These are phyloP conservation scores for Physaria fendleri DNA, from an alignment of 345 rosid genomes.

Conservation along the genomic window DNA sequence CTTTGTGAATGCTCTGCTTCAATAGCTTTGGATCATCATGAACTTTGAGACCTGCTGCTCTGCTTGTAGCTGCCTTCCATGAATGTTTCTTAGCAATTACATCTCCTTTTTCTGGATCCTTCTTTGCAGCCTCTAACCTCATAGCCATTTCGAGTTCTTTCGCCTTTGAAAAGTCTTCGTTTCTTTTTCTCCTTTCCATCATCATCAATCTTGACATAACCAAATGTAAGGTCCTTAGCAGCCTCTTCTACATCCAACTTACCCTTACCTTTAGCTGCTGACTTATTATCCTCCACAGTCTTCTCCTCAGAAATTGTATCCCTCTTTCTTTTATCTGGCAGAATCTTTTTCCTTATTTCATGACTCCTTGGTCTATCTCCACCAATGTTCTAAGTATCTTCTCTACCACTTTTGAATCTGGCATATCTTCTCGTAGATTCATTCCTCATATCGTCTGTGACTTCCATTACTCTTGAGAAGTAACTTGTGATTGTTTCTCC, in stretches of 20 bases:
- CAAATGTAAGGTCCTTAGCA: slow-evolving; percentile 50
- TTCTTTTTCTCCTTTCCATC: slow-evolving; percentile 28
- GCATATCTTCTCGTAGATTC: too few relatives aligned
- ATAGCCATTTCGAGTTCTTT: slow-evolving; percentile 55
- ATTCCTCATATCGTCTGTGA: too few relatives aligned
- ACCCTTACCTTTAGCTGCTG: too few relatives aligned
- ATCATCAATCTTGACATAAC: slow-evolving; percentile 50
- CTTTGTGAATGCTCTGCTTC: slow-evolving; percentile 56
- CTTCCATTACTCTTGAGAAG: too few relatives aligned
- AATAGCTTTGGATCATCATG: slow-evolving; percentile 60
- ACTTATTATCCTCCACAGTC: too few relatives aligned
- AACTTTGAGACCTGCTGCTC: slow-evolving; percentile 63
- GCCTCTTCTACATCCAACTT: background rate
- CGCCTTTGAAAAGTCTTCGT: slow-evolving; percentile 43
- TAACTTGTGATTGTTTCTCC: too few relatives aligned
- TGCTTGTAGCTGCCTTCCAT: slow-evolving; percentile 51
- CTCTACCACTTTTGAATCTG: too few relatives aligned
- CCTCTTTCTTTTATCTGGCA: slow-evolving; percentile 16
- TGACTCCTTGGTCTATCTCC: too few relatives aligned
- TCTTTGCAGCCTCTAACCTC: slow-evolving; percentile 47
- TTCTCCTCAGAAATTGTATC: background rate
- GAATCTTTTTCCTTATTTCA: too few relatives aligned
- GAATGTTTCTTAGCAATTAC: slow-evolving; percentile 37
- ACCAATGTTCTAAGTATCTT: too few relatives aligned
- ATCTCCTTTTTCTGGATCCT: slow-evolving; percentile 56